Percentiles rank a stretch among this genome's conserved stretches.
Evolutionary conservation across 2,329 filamentous ascomycete species (phyloP).

Genomic region (Stagonosporopsis vannaccii): DNA sequence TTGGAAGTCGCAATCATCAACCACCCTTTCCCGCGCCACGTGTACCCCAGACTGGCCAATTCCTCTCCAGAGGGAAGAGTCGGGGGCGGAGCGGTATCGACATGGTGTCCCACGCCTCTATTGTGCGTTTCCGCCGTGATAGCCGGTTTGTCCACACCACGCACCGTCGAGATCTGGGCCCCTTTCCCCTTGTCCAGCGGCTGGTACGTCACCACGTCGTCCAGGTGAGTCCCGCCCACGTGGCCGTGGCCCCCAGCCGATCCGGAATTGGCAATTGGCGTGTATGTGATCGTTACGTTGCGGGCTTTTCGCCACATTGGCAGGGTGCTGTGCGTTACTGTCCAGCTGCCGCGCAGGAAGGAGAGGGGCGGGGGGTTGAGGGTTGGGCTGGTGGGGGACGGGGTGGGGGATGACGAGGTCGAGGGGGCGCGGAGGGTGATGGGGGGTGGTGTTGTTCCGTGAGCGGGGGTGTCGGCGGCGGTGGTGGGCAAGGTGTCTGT

Average conservation of each 20-base stretch:
- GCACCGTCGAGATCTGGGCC: conserved; percentile 65
- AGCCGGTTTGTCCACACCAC: conserved; percentile 68
- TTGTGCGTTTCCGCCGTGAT: conserved; percentile 5
- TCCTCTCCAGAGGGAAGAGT: conserved; percentile 26
- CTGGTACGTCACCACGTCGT: conserved; percentile 78
- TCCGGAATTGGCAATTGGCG: conserved; percentile 41
- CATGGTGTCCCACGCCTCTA: background rate
- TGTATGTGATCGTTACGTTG: conserved; percentile 84
- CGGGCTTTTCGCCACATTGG: conserved; percentile 80
- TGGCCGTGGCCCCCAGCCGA: conserved; percentile 3
- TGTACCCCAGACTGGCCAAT: conserved; percentile 50
- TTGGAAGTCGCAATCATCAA: conserved; percentile 74
- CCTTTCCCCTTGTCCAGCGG: conserved; percentile 56
- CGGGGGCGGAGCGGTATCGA: conserved; percentile 1
- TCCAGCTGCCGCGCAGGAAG: conserved; percentile 45
- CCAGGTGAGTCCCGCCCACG: conserved; percentile 54
- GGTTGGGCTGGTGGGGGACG: background rate
- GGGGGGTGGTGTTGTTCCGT: background rate
- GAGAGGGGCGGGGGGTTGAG: conserved; percentile 17
- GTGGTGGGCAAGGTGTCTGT: background rate
- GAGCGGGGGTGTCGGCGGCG: background rate
- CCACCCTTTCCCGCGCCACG: conserved; percentile 81
- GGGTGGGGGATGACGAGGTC: background rate
- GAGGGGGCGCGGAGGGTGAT: background rate
- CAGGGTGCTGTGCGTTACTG: conserved; percentile 50